Evolutionary conservation across 1,284 basidiomycete species (phyloP).

Genomic region (Trametes hirsuta): DNA sequence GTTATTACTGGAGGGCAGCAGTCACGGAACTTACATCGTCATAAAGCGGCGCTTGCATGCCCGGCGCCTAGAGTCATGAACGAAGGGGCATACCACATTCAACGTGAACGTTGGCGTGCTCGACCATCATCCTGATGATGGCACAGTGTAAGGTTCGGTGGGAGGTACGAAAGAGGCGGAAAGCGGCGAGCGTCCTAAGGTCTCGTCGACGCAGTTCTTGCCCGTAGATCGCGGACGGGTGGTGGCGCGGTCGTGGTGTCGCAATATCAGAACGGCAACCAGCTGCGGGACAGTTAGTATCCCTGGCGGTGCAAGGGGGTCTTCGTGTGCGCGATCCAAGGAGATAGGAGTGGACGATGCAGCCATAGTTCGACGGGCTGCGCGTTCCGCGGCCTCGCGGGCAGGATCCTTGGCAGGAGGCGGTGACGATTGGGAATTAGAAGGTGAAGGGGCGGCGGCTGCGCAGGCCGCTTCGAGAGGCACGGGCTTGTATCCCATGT

Average conservation of each 20-base stretch:
- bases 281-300: conserved; percentile 37
- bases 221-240: conserved; percentile 27
- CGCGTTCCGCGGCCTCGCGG: conserved; percentile 22
- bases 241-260: conserved; percentile 35
- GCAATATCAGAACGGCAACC: conserved; percentile 38
- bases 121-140: conserved; percentile 16
- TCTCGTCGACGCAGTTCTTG: conserved; percentile 8
- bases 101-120: conserved; percentile 6
- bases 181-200: conserved; percentile 21
- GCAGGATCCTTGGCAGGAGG: not conserved
- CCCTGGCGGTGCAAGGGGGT: conserved; percentile 15
- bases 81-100: conserved; percentile 12
- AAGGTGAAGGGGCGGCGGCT: not conserved
- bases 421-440: not conserved
- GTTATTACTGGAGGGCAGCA: no score
- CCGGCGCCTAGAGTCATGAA: conserved; percentile 16
- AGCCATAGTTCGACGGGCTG: conserved; percentile 19
- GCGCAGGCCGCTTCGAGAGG: conserved; percentile 11
- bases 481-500: conserved; percentile 37
- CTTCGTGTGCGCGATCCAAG: conserved; percentile 19
- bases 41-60: conserved; percentile 10
- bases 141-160: not conserved
- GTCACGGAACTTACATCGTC: conserved; percentile 18
- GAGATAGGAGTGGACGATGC: conserved; percentile 13
- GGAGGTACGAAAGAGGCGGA: conserved; percentile 5